Conservation (phyloP, 805 yeast genomes). For the Kuraishia ogatae region DNA sequence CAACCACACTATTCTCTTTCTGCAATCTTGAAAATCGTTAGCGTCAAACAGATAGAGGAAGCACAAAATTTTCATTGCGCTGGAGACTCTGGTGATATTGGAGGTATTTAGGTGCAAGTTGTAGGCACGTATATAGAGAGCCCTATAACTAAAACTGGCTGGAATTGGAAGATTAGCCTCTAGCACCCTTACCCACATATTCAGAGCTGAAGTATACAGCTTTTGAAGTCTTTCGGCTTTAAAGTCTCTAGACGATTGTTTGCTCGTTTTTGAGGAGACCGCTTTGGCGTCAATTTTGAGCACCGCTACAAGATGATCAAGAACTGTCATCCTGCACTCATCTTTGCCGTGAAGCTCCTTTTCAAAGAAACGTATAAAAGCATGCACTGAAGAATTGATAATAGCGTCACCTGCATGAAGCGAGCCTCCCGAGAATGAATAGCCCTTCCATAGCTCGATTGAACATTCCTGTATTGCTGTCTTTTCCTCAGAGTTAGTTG, state of each 20-base stretch:
- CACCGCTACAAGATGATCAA: constrained; percentile 18
- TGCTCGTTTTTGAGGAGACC: not conserved
- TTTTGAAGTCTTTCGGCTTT: constrained; percentile 7
- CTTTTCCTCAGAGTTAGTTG: not conserved
- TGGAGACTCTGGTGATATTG: constrained; percentile 25
- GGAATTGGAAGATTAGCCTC: constrained; percentile 30
- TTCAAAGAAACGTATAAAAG: constrained; percentile 25
- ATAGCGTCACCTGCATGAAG: constrained; percentile 35
- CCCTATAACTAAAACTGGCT: constrained; percentile 16
- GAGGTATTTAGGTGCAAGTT: constrained; percentile 48
- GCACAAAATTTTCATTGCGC: constrained; percentile 36
- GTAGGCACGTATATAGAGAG: constrained; percentile 38
- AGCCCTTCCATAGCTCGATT: constrained; percentile 47
- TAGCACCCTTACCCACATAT: constrained; percentile 26
- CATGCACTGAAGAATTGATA: constrained; percentile 31
- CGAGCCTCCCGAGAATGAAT: constrained; percentile 48
- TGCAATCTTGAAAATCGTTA: constrained; percentile 8
- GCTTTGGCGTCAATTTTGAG: constrained; percentile 14
- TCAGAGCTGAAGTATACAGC: constrained; percentile 16
- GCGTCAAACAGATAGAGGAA: constrained; percentile 18
- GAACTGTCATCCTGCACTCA: constrained; percentile 5
- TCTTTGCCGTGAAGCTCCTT: constrained; percentile 6
- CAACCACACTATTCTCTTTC: constrained; percentile 15
- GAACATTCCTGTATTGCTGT: constrained; percentile 9
- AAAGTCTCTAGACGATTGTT: not conserved